Conservation (phyloP, 2,329 filamentous ascomycete species). For the Cercospora sp. region DNA sequence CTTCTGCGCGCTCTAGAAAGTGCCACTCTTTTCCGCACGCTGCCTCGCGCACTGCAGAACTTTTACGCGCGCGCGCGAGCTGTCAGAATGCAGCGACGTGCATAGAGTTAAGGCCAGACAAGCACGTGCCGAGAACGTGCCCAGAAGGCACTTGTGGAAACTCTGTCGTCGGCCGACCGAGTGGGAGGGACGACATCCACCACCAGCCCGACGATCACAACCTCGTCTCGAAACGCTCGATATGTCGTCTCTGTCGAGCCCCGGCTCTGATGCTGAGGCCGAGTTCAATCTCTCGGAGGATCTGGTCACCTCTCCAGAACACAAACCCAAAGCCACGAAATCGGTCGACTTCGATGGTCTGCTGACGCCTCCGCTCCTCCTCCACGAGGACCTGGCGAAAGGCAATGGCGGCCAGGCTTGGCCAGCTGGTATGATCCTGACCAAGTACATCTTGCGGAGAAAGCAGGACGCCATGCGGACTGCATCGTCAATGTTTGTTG, state of each 20-base stretch:
- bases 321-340: conserved; percentile 55
- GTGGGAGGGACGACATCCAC: background rate
- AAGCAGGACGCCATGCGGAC: conserved; percentile 63
- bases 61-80: background rate
- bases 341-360: conserved; percentile 69
- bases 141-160: conserved; percentile 3
- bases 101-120: background rate
- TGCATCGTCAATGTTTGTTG: conserved; percentile 71
- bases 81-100: background rate
- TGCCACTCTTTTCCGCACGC: background rate
- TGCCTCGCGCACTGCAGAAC: background rate
- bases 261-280: background rate
- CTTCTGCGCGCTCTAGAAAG: background rate
- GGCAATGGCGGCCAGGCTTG: conserved; percentile 93
- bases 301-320: conserved; percentile 55
- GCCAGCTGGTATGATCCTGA: conserved; percentile 88
- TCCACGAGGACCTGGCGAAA: conserved; percentile 81
- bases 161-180: background rate
- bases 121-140: conserved; percentile 4
- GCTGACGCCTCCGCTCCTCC: conserved; percentile 65
- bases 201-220: background rate
- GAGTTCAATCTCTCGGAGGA: conserved; percentile 53
- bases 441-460: conserved; percentile 79
- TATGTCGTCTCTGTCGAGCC: background rate
- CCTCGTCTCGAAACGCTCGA: background rate